Percentiles rank a stretch among this genome's conserved stretches.
These are phyloP conservation scores for Monosporascus ibericus DNA, from an alignment of 2,329 filamentous ascomycete genomes.

Conservation along the genomic window DNA sequence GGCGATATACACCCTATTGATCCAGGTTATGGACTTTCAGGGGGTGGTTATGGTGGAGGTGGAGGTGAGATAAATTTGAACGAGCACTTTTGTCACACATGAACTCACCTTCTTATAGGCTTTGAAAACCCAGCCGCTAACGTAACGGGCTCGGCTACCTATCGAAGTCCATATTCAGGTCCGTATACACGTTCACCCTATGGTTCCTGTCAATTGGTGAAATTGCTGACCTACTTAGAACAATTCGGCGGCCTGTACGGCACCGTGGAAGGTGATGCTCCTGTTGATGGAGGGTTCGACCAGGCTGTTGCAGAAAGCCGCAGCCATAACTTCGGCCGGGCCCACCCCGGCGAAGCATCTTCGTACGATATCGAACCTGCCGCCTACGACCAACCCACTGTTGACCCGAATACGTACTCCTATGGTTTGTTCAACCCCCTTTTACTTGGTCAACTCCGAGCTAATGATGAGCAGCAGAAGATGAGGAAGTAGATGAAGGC, in stretches of 20 bases:
- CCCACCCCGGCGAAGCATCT: constrained; percentile 12
- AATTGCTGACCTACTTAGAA: neutral
- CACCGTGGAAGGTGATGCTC: constrained; percentile 3
- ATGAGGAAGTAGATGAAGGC: constrained; percentile 5
- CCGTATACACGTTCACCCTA: neutral
- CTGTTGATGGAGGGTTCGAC: constrained; percentile 10
- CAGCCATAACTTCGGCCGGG: constrained; percentile 12
- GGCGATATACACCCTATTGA: constrained; percentile 1
- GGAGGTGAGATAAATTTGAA: neutral
- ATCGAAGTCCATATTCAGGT: neutral
- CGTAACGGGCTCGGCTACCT: neutral
- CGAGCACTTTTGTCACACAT: neutral
- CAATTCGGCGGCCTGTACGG: constrained; percentile 6
- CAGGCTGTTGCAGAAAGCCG: constrained; percentile 16
- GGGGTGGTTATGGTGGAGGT: neutral
- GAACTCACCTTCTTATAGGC: neutral
- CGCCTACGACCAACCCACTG: constrained; percentile 6
- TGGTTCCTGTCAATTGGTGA: neutral
- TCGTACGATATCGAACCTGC: neutral
- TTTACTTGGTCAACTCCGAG: neutral
- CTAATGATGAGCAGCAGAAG: constrained; percentile 9
- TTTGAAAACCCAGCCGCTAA: neutral
- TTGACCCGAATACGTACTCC: constrained; percentile 17
- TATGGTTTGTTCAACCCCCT: constrained; percentile 10
- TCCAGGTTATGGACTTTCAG: constrained; percentile 1